phyloP scores from a whole-genome alignment of 1,284 basidiomycete genomes.

The Ceratobasidium sp. region DNA sequence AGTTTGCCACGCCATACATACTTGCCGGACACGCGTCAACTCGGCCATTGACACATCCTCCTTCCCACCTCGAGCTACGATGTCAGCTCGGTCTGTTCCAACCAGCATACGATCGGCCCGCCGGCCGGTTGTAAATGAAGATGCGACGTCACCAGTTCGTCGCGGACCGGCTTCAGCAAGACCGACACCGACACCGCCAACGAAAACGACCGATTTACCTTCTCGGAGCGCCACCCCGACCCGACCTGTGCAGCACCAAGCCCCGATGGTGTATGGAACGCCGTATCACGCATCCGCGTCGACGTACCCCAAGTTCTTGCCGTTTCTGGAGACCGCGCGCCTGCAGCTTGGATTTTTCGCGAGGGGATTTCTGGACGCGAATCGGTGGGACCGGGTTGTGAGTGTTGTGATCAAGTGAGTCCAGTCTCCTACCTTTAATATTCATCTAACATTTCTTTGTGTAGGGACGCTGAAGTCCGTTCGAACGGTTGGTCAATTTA shows the following conservation, averaged over 20 bases:
- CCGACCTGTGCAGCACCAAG: slow-evolving; percentile 20
- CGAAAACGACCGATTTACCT: slow-evolving; percentile 4
- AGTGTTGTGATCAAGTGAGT: slow-evolving; percentile 64
- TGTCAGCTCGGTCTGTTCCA: slow-evolving; percentile 39
- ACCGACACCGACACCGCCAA: neutral
- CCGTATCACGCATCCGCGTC: slow-evolving; percentile 31
- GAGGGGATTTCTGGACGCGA: slow-evolving; percentile 75
- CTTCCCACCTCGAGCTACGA: slow-evolving; percentile 9
- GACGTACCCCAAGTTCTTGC: slow-evolving; percentile 74
- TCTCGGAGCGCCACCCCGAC: neutral
- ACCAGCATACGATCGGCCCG: slow-evolving; percentile 35
- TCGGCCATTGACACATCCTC: slow-evolving; percentile 7
- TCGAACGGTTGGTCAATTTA: slow-evolving; percentile 59
- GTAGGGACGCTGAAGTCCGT: slow-evolving; percentile 78
- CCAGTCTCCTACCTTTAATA: slow-evolving; percentile 8
- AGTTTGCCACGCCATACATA: slow-evolving; percentile 3
- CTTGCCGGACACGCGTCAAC: slow-evolving; percentile 23
- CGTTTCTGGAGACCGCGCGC: slow-evolving; percentile 68
- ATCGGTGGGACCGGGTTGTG: slow-evolving; percentile 74
- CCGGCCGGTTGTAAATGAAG: slow-evolving; percentile 4
- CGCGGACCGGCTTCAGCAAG: neutral
- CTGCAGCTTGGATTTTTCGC: slow-evolving; percentile 71
- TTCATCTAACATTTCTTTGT: neutral
- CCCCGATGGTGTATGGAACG: slow-evolving; percentile 18
- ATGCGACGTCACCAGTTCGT: too few relatives aligned